Conservation (phyloP, 352 stramenopile species). For the Phytophthora pluvialis region DNA sequence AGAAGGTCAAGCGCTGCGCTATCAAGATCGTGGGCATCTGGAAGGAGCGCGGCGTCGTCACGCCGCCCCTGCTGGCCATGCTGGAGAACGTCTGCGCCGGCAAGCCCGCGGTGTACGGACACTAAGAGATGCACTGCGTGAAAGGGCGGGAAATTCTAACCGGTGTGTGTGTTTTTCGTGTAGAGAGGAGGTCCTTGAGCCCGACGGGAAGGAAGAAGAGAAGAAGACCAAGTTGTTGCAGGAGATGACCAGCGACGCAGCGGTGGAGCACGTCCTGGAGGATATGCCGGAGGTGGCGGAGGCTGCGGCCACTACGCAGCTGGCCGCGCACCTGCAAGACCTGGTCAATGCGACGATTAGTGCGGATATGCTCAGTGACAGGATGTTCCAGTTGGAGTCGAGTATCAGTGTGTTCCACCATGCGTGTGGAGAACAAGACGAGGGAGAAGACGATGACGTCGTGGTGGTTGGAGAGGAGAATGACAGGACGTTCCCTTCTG, state of each 20-base stretch:
- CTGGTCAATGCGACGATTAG: constrained; percentile 85
- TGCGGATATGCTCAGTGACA: constrained; percentile 84
- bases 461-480: constrained; percentile 21
- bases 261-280: constrained; percentile 60
- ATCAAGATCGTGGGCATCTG: constrained; percentile 90
- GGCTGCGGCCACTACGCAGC: constrained; percentile 49
- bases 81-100: constrained; percentile 81
- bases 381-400: constrained; percentile 90
- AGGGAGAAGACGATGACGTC: constrained; percentile 22
- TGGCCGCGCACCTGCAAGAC: constrained; percentile 64
- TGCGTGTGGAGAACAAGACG: constrained; percentile 54
- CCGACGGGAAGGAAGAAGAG: constrained; percentile 38
- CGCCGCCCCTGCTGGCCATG: constrained; percentile 53
- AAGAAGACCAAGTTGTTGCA: constrained; percentile 35
- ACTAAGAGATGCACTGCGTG: background rate
- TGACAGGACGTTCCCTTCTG: constrained; percentile 33
- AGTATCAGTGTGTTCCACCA: constrained; percentile 79
- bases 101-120: constrained; percentile 60
- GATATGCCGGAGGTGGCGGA: constrained; percentile 74
- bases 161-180: constrained; percentile 13
- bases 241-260: constrained; percentile 47
- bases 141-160: constrained; percentile 10
- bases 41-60: constrained; percentile 79
- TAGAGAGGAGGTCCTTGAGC: constrained; percentile 40
- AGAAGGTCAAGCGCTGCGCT: constrained; percentile 86